Conservation (phyloP, 768 basidiomycete species). For the Boletus sensibilis region DNA sequence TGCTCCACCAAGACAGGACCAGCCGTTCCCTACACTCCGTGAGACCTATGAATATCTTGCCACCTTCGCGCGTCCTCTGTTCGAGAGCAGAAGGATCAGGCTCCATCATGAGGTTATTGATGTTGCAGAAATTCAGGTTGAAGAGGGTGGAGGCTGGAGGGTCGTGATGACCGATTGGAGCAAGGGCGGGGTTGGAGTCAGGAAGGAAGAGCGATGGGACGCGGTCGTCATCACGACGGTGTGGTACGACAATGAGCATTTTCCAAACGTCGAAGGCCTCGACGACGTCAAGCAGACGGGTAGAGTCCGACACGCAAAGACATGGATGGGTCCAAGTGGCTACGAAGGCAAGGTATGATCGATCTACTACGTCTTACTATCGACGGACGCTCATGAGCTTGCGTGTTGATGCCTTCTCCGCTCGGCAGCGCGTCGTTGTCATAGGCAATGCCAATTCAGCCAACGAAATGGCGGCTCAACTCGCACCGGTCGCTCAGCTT, state of each 20-base stretch:
- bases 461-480: constrained; percentile 52
- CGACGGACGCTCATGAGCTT: neutral
- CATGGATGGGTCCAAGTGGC: constrained; percentile 40
- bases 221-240: constrained; percentile 47
- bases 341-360: constrained; percentile 35
- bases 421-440: constrained; percentile 41
- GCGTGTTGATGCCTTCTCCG: neutral
- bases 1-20: constrained; percentile 16
- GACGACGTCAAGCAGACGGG: constrained; percentile 36
- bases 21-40: constrained; percentile 30
- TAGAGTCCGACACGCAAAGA: constrained; percentile 42
- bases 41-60: constrained; percentile 32
- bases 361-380: neutral
- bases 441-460: constrained; percentile 53
- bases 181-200: constrained; percentile 16
- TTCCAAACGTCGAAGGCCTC: constrained; percentile 44
- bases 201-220: constrained; percentile 44
- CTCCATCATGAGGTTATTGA: constrained; percentile 41
- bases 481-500: constrained; percentile 36
- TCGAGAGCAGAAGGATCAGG: constrained; percentile 35
- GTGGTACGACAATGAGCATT: constrained; percentile 47
- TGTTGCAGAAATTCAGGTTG: constrained; percentile 36
- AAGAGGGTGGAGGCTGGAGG: constrained; percentile 37
- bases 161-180: constrained; percentile 40
- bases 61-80: constrained; percentile 25